These are phyloP conservation scores for Boletus vinaceobasis DNA, from an alignment of 768 basidiomycete genomes.

Conservation along the genomic window DNA sequence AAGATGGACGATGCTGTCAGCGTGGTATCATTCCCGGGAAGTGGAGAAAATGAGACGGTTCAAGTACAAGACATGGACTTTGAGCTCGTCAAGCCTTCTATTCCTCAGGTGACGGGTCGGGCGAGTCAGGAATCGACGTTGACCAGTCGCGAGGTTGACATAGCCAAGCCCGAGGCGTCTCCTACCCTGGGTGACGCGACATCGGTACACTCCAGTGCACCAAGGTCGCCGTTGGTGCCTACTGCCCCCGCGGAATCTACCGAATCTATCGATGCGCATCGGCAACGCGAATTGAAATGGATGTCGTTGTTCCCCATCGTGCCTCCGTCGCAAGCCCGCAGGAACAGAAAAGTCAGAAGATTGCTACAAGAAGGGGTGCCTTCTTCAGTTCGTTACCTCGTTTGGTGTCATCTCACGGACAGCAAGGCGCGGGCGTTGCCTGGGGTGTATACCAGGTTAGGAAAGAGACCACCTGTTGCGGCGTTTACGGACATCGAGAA, in stretches of 20 bases:
- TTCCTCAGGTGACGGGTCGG: conserved; percentile 41
- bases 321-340: conserved; percentile 60
- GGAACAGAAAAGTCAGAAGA: conserved; percentile 76
- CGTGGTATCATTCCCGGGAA: conserved; percentile 19
- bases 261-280: conserved; percentile 53
- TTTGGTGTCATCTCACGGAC: conserved; percentile 80
- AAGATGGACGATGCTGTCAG: conserved; percentile 32
- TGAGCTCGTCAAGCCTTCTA: conserved; percentile 65
- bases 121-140: conserved; percentile 54
- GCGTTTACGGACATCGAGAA: conserved; percentile 53
- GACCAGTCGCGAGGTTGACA: conserved; percentile 27
- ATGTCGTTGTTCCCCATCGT: conserved; percentile 56
- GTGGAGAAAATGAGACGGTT: conserved; percentile 49
- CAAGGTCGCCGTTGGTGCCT: conserved; percentile 24
- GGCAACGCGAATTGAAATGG: conserved; percentile 77
- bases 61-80: conserved; percentile 83
- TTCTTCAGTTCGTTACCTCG: conserved; percentile 76
- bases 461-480: conserved; percentile 50
- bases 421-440: conserved; percentile 68
- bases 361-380: conserved; percentile 77
- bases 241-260: conserved; percentile 15
- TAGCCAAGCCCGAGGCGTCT: conserved; percentile 14
- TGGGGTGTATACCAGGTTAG: conserved; percentile 63
- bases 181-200: conserved; percentile 38
- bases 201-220: conserved; percentile 37